Evolutionary conservation across 805 yeast species (phyloP), one percentile per base, ranked within the genome.

Genomic region (Kluyveromyces nonfermentans): DNA sequence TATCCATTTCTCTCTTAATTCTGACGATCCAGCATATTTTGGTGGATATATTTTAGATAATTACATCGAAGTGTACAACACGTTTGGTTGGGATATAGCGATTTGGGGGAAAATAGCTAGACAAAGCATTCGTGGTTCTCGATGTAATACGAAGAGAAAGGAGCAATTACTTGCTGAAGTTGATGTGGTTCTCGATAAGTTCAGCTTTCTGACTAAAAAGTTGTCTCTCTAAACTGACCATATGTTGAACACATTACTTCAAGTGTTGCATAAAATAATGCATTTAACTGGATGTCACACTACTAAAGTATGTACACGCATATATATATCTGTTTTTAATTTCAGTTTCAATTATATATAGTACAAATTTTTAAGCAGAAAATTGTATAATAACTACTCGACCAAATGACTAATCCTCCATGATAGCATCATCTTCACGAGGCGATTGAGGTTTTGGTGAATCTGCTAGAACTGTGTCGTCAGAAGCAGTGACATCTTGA

Each of bases 1-100:
- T 48, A 82, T 84, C 18, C 81, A 86, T 21, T 81, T 85, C 61
- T 79, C 87, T 35, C 69, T 85, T 59, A 85, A 85, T 62, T 78
- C 85, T 3, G 87, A 81, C 57, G 88, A 81, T 57, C 88, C 88
- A 33, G 85, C 93, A 3, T 85, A 85, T 60, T 85, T 85, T 57
- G 90, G 90, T 39, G 90, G 87, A n/a, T 84, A 83, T 63, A 77
- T 84, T 50, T 65, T 85, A 50, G 90, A 85, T 57, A 85, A 84
- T 63, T 85, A 84, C 61, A 57, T 74, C 25, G 74, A 73, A 32
- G 85, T 83, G 22, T 84, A 83, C 49, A 69, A 75, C 43, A 70
- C 73, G 50, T 85, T 85, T 62, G 62, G 62, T 35, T 79, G 85
- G 64, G 66, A 73, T 37, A 56, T 72, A 44, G 64, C 71, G 14